Conservation (phyloP, 148 eudicot species). For the Nepenthes mirabilis region DNA sequence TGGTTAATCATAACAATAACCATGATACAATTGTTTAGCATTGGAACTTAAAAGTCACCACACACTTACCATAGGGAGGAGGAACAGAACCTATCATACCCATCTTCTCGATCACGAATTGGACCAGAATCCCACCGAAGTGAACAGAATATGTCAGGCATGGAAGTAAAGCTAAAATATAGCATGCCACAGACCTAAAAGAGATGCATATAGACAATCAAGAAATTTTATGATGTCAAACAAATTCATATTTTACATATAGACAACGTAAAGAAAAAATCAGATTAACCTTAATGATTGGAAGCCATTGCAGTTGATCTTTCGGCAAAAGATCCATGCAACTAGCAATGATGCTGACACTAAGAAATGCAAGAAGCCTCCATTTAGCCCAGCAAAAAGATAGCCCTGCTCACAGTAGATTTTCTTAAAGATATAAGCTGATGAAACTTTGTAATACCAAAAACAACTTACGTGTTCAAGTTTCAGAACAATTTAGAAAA, state of each 20-base stretch:
- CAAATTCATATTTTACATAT: background rate
- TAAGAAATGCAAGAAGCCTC: slow-evolving; percentile 65
- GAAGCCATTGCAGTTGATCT: slow-evolving; percentile 28
- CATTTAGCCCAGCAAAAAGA: slow-evolving; percentile 65
- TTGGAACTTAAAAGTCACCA: too few relatives aligned
- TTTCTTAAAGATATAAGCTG: background rate
- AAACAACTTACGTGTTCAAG: background rate
- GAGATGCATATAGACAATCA: slow-evolving; percentile 6
- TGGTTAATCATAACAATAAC: too few relatives aligned
- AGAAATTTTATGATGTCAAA: background rate
- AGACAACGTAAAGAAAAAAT: background rate
- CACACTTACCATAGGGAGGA: slow-evolving; percentile 81
- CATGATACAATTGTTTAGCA: too few relatives aligned
- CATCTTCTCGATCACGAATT: slow-evolving; percentile 84
- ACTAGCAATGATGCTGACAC: slow-evolving; percentile 60
- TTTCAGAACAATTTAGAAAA: too few relatives aligned
- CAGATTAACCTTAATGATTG: slow-evolving; percentile 52
- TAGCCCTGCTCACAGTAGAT: slow-evolving; percentile 42
- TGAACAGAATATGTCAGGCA: slow-evolving; percentile 54
- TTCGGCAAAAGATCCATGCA: slow-evolving; percentile 50
- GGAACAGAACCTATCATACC: slow-evolving; percentile 94
- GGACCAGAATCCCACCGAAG: slow-evolving; percentile 65
- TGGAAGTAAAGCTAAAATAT: slow-evolving; percentile 60
- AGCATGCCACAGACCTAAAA: slow-evolving; percentile 60
- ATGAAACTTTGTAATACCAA: background rate